Evolutionary conservation across 345 rosid species (phyloP).

Genomic region (rapeseed (Brassica napus)): DNA sequence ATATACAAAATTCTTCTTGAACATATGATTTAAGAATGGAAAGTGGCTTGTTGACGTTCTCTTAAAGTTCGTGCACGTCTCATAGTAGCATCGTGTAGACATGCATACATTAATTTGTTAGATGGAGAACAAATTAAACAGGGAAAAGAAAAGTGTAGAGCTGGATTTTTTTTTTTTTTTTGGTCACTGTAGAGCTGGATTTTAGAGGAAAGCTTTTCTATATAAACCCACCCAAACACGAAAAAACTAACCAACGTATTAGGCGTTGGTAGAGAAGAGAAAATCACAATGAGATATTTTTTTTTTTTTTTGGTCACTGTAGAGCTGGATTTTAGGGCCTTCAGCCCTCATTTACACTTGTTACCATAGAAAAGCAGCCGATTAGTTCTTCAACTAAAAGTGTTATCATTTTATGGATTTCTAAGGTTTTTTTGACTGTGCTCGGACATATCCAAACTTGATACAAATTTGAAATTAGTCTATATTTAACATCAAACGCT

Average conservation of each 20-base stretch:
- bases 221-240: constrained; percentile 6
- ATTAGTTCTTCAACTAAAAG: too few species aligned
- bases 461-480: too few species aligned
- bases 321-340: constrained; percentile 25
- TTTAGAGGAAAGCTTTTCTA: not conserved
- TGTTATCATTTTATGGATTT: too few species aligned
- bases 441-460: too few species aligned
- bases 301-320: too few species aligned
- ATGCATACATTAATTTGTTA: constrained; percentile 17
- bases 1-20: not conserved
- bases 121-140: not conserved
- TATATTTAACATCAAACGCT: too few species aligned
- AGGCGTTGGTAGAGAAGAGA: not conserved
- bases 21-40: not conserved
- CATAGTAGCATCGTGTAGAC: constrained; percentile 13
- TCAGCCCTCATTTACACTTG: constrained; percentile 18
- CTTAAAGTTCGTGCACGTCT: constrained; percentile 36
- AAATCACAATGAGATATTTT: constrained; percentile 14
- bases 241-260: constrained; percentile 20
- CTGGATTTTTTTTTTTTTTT: not conserved
- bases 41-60: constrained; percentile 13
- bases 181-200: too few species aligned
- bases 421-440: too few species aligned
- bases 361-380: not conserved
- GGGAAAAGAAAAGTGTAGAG: not conserved